These are phyloP conservation scores for Boletus edulis DNA, from an alignment of 768 basidiomycete species.

Conservation along the genomic window DNA sequence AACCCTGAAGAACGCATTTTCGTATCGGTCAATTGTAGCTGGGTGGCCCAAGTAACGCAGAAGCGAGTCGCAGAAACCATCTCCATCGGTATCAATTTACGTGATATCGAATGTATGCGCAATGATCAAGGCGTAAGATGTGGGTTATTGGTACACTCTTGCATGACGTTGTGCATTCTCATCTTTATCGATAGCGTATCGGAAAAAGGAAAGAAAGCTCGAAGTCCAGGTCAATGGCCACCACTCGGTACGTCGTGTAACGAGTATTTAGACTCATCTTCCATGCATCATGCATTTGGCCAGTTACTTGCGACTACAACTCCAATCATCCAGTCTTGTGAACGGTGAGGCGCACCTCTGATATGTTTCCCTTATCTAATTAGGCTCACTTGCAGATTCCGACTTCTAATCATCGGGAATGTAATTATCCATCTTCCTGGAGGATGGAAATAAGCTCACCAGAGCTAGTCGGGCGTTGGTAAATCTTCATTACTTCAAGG, in stretches of 20 bases:
- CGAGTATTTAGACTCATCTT: not conserved
- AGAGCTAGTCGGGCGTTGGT: conserved; percentile 15
- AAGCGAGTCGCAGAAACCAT: not conserved
- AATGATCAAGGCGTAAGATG: conserved; percentile 2
- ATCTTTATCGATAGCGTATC: conserved; percentile 3
- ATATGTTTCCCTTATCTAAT: no score
- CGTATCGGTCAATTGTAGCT: not conserved
- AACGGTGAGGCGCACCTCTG: not conserved
- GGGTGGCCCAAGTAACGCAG: not conserved
- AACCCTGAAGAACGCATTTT: no score
- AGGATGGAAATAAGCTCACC: not conserved
- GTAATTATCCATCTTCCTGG: not conserved
- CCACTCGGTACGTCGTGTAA: not conserved
- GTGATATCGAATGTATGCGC: not conserved
- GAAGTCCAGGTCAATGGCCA: conserved; percentile 6
- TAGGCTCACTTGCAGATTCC: conserved; percentile 9
- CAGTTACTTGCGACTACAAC: conserved; percentile 7
- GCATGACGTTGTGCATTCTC: not conserved
- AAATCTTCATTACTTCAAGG: conserved; percentile 9
- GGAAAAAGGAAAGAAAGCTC: conserved; percentile 1
- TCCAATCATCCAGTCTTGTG: conserved; percentile 7
- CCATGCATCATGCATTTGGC: not conserved
- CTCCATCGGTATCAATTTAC: no score
- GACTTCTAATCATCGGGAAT: conserved; percentile 16
- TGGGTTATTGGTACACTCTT: not conserved